A percentile compares a stretch with the other conserved stretches of the same genome.
phyloP scores from a whole-genome alignment of 169 alveolate genomes.

The Eimeria tenella region DNA sequence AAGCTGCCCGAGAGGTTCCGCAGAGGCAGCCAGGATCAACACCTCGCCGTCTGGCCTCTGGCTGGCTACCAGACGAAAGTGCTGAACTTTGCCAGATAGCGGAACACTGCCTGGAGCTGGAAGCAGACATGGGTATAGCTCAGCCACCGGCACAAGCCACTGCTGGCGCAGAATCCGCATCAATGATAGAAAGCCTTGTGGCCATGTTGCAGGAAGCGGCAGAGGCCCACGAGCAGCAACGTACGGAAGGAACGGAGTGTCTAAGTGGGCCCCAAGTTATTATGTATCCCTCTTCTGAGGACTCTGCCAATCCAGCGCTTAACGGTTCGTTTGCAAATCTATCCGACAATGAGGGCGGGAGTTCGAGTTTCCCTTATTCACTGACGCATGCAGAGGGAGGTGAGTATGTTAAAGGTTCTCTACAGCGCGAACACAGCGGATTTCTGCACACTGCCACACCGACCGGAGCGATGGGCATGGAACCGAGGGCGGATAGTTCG shows the following conservation, averaged over 20 bases:
- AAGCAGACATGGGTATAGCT: not conserved
- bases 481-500: not conserved
- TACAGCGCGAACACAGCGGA: not conserved
- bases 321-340: too few species aligned
- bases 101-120: not conserved
- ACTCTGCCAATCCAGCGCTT: not conserved
- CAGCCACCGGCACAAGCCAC: not conserved
- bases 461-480: not conserved
- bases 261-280: not conserved
- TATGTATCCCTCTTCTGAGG: not conserved
- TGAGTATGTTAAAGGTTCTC: not conserved
- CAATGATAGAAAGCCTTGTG: not conserved
- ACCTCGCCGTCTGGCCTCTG: too few species aligned
- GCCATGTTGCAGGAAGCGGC: not conserved
- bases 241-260: not conserved
- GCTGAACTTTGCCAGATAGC: too few species aligned
- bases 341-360: not conserved
- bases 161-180: not conserved
- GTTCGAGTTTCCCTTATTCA: not conserved
- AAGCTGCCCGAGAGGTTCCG: too few species aligned
- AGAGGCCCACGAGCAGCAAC: not conserved
- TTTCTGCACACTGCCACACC: not conserved
- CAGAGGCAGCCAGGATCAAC: too few species aligned
- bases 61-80: too few species aligned
- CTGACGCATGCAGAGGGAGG: not conserved